Evolutionary conservation across 2,329 filamentous ascomycete genomes (phyloP), one percentile per base, ranked within the genome.

Genomic region (Neofusicoccum ribis): DNA sequence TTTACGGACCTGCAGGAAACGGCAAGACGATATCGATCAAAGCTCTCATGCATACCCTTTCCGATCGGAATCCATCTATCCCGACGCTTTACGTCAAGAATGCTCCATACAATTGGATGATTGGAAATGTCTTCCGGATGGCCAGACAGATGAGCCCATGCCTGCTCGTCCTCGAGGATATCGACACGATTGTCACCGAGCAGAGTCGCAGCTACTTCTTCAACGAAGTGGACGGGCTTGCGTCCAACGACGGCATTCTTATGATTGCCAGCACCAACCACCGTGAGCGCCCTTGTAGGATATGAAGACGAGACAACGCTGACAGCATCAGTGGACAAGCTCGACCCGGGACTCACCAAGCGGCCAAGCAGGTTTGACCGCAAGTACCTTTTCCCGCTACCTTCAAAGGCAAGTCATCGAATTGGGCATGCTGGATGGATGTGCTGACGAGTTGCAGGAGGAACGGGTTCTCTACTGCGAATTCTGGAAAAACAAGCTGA

Each of bases 11-110:
- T 0, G 87, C 84, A 0, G 84, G 84, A 15, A 91, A 90, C 66
- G 89, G 88, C 12, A 91, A 91, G 77, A 91, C 88, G 0, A 89
- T 90, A 68, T 86, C 84, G 37, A 88, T 90, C 77, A 90, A 90
- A 43, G 88, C 89, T 0, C 85, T 87, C 70, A 90, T 91, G 87
- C 83, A 89, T 69, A 82, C 81, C 65, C 80, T 91, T 0, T 87
- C 85, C 68, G 76, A 81, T 17, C 81, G 84, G 20, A 79, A 82
- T 31, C 76, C 83, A 0, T 78, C 83, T 0, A 77, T 90, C 0
- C 86, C 87, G 0, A 87, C 86, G 0, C 71, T 77, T 17, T 78
- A 77, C 61, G 88, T 91, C 60, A 84, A 86, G 67, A 84, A 77
- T 1, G 80, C 79, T 67, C 59, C 59, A 7, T 62, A 50, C 20